Evolutionary conservation across 1,139 yeast species (phyloP).

Genomic region (Diutina scorzettiae): DNA sequence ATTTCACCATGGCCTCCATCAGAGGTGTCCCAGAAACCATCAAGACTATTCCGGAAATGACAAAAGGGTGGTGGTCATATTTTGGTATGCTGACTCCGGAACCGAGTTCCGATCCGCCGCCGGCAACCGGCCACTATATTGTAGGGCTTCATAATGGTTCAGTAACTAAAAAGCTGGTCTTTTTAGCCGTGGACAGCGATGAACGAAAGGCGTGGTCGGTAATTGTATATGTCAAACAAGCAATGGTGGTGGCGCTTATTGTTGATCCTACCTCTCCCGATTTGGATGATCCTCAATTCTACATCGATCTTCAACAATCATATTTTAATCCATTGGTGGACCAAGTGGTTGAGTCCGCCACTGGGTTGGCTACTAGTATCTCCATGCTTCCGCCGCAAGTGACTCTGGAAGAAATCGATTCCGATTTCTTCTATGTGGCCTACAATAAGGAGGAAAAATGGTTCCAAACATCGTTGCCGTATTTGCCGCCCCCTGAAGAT

Average conservation of each 20-base stretch:
- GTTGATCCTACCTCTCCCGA: not conserved
- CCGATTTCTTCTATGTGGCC: conserved; percentile 27
- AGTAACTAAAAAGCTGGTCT: conserved; percentile 3
- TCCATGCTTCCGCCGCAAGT: not conserved
- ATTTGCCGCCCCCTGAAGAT: conserved; percentile 16
- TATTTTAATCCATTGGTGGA: not conserved
- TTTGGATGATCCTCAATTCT: not conserved
- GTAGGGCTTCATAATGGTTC: not conserved
- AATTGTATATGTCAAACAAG: not conserved
- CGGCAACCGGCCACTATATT: not conserved
- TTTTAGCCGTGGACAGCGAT: not conserved
- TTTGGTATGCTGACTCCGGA: not conserved
- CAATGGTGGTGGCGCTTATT: not conserved
- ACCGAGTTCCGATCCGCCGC: too few relatives aligned
- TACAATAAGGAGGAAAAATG: conserved; percentile 17
- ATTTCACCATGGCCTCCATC: not conserved
- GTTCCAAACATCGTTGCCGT: conserved; percentile 30
- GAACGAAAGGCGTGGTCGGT: not conserved
- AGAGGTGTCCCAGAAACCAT: not conserved
- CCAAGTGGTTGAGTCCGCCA: not conserved
- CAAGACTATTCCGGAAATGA: not conserved
- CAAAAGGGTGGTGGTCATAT: conserved; percentile 1
- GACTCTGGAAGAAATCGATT: not conserved
- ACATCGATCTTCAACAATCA: not conserved
- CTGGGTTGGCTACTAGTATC: not conserved